Conservation (phyloP, 2,329 filamentous ascomycete species). For the Colletotrichum cereale region DNA sequence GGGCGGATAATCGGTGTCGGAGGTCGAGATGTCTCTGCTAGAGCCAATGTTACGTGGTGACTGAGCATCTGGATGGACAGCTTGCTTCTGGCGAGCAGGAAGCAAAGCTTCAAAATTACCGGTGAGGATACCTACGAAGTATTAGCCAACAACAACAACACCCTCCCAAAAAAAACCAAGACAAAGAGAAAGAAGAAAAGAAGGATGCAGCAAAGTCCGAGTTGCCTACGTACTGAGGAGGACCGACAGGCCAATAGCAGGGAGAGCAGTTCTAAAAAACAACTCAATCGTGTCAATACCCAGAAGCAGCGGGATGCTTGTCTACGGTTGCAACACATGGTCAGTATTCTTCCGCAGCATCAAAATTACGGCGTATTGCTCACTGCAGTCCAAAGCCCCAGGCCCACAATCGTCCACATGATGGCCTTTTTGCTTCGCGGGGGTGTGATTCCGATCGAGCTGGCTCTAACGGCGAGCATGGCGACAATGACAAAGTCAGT, state of each 20-base stretch:
- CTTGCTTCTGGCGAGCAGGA: slow-evolving; percentile 46
- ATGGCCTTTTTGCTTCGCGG: slow-evolving; percentile 56
- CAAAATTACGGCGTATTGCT: slow-evolving; percentile 46
- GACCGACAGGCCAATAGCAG: slow-evolving; percentile 62
- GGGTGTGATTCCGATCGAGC: slow-evolving; percentile 52
- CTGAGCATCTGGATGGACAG: slow-evolving; percentile 52
- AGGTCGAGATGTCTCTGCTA: slow-evolving; percentile 56
- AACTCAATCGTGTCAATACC: slow-evolving; percentile 59
- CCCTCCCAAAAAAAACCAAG: too few species aligned
- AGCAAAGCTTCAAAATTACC: slow-evolving; percentile 53
- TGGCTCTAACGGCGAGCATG: slow-evolving; percentile 56
- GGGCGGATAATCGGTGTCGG: slow-evolving; percentile 59
- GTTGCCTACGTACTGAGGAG: slow-evolving; percentile 58
- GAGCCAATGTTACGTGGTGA: slow-evolving; percentile 50
- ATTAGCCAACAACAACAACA: slow-evolving; percentile 26
- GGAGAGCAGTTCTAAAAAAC: slow-evolving; percentile 62
- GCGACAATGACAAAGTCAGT: slow-evolving; percentile 60
- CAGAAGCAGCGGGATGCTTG: slow-evolving; percentile 64
- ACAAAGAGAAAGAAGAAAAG: neutral
- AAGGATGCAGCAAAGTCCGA: neutral
- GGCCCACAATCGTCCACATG: slow-evolving; percentile 56
- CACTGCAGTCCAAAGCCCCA: slow-evolving; percentile 68
- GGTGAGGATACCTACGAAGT: slow-evolving; percentile 49
- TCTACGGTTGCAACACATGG: slow-evolving; percentile 49
- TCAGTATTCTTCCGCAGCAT: slow-evolving; percentile 29